Evolutionary conservation across 352 stramenopile genomes (phyloP), one percentile per base, ranked within the genome.

Genomic region (Thraustochytrium striatum): DNA sequence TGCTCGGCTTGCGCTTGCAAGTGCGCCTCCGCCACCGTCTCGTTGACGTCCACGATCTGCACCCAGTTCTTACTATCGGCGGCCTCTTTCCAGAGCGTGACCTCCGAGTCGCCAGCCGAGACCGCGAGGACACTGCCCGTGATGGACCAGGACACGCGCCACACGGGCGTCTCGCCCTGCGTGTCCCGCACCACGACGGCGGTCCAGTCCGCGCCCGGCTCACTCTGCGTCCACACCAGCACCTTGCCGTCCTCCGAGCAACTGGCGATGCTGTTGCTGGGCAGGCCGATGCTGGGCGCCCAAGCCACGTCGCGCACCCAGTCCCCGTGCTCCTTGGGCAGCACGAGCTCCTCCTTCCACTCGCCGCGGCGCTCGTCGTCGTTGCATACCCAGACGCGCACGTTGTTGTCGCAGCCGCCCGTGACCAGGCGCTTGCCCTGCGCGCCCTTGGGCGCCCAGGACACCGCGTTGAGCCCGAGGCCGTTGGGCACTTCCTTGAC

Each of bases 91-190:
- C 95, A 99, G 2, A 99, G 84, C 53, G 91, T 97, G 3, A 99
- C 95, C 87, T 95, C 92, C 85, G 97, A 91, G 87, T 99, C 95
- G 58, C 95, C 96, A 69, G 92, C 95, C 36, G 92, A 98, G 39
- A 99, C 95, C 8, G 96, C 96, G 43, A 99, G 87, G 59, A 99
- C 92, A 83, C 97, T 98, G 61, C 95, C 96, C 30, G 95, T 99
- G 72, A 98, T 87, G 58, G 90, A 97, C 96, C 96, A 99, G 88
- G 91, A 98, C 61, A 99, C 91, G 83, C 95, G 92, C 96, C 96
- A 99, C 59, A 98, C 94, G 0, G 95, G 93, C 52, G 92, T 92
- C 44, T 91, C 57, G 41, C 30, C 43, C 8, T 91, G 88, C 83
- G 91, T 96, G 95, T 95, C 98, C 33, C 75, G 81, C 33, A 70